Conservation (phyloP, 805 yeast genomes). For the Lipomyces sp. region DNA sequence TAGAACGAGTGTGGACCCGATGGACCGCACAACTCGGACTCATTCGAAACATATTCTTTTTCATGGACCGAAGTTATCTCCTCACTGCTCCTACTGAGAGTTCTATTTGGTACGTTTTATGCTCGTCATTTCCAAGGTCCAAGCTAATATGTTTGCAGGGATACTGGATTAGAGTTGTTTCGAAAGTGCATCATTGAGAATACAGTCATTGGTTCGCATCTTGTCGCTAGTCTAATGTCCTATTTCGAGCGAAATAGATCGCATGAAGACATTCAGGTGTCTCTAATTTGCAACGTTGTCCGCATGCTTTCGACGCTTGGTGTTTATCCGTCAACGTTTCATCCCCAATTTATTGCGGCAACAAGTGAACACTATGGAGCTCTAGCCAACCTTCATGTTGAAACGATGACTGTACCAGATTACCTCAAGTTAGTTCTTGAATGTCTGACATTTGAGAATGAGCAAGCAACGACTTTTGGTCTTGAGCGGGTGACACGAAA, state of each 20-base stretch:
- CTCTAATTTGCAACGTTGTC: conserved; percentile 11
- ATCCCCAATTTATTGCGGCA: conserved; percentile 20
- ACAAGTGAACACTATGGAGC: conserved; percentile 25
- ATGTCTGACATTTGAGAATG: conserved; percentile 21
- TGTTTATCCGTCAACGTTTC: conserved; percentile 25
- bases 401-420: conserved; percentile 19
- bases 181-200: conserved; percentile 21
- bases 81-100: conserved; percentile 25
- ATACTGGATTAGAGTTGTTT: conserved; percentile 29
- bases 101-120: conserved; percentile 35
- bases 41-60: conserved; percentile 42
- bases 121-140: background rate
- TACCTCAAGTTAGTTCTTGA: conserved; percentile 22
- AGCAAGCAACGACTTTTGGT: conserved; percentile 21
- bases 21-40: conserved; percentile 37
- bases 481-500: conserved; percentile 22
- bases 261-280: background rate
- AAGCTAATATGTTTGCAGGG: conserved; percentile 17
- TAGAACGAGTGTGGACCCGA: conserved; percentile 25
- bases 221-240: conserved; percentile 22
- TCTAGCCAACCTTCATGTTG: conserved; percentile 16
- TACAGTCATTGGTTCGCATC: conserved; percentile 5
- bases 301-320: conserved; percentile 28
- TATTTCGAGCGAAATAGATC: conserved; percentile 20
- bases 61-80: conserved; percentile 43